These are phyloP conservation scores for Heimioporus sp. DNA, from an alignment of 768 basidiomycete species.

Conservation along the genomic window DNA sequence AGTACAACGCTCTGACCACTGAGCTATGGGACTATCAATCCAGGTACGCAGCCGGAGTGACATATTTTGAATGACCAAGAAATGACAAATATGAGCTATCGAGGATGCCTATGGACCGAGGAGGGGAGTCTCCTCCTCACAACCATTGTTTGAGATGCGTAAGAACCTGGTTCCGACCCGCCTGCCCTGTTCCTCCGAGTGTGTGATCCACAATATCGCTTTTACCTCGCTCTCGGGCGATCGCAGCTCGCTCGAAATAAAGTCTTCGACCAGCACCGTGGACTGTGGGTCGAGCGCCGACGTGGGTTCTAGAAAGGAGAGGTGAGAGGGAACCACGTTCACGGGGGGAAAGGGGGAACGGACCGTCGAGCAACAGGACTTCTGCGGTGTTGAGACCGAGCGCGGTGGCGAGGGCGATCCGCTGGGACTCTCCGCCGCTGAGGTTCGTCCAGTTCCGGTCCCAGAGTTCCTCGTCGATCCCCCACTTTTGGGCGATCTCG, in stretches of 20 bases:
- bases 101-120: conserved; percentile 19
- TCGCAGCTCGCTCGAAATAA: conserved; percentile 51
- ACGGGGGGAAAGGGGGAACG: too few species aligned
- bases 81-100: background rate
- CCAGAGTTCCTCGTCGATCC: conserved; percentile 68
- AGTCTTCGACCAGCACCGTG: conserved; percentile 63
- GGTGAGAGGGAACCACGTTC: background rate
- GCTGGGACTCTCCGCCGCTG: conserved; percentile 85
- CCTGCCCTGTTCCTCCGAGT: conserved; percentile 76
- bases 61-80: background rate
- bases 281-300: conserved; percentile 79
- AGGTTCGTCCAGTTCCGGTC: conserved; percentile 74
- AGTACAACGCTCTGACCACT: conserved; percentile 64
- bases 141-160: conserved; percentile 43
- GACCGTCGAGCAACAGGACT: conserved; percentile 80
- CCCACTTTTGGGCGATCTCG: conserved; percentile 63
- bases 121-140: conserved; percentile 37
- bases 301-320: conserved; percentile 66
- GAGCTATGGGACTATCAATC: conserved; percentile 50
- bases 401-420: conserved; percentile 76
- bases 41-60: too few species aligned
- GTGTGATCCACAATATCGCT: conserved; percentile 86
- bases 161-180: conserved; percentile 73
- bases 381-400: conserved; percentile 74
- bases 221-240: conserved; percentile 51